phyloP scores from a whole-genome alignment of 1,284 basidiomycete species.

The Puccinia triticina region DNA sequence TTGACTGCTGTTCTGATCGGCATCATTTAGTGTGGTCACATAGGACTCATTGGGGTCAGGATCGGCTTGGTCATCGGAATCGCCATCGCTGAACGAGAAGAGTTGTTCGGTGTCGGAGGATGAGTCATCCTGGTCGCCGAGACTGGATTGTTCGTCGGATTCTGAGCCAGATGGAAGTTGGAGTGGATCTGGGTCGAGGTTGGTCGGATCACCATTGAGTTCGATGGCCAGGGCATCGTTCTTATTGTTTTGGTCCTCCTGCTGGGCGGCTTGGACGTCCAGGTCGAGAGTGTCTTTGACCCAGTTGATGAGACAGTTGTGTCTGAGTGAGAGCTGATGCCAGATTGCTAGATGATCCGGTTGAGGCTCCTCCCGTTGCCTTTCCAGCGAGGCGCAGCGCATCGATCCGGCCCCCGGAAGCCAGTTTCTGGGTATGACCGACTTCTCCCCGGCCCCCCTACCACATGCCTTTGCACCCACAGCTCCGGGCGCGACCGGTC shows the following conservation, averaged over 20 bases:
- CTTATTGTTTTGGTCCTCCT: background rate
- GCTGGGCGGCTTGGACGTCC: constrained; percentile 5
- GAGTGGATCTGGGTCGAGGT: background rate
- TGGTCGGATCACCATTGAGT: background rate
- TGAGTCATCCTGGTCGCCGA: background rate
- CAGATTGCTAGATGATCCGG: constrained; percentile 10
- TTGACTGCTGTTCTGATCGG: constrained; percentile 31
- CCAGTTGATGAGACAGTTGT: background rate
- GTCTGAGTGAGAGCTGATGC: constrained; percentile 14
- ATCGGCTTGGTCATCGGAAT: background rate
- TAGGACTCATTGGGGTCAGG: constrained; percentile 20
- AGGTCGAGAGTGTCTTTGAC: background rate
- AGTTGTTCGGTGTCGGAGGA: constrained; percentile 27
- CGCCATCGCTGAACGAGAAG: background rate
- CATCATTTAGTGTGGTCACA: constrained; percentile 38
- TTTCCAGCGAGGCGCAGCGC: too few relatives aligned
- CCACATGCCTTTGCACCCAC: too few relatives aligned
- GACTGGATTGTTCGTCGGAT: background rate
- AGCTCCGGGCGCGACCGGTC: too few relatives aligned
- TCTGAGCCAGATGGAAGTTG: background rate
- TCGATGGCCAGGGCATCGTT: background rate
- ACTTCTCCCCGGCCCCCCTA: too few relatives aligned
- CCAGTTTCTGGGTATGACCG: too few relatives aligned
- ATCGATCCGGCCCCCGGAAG: too few relatives aligned
- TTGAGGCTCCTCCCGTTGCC: too few relatives aligned